Conservation (phyloP, 2,329 filamentous ascomycete genomes). For the Tolypocladium endophyticum region DNA sequence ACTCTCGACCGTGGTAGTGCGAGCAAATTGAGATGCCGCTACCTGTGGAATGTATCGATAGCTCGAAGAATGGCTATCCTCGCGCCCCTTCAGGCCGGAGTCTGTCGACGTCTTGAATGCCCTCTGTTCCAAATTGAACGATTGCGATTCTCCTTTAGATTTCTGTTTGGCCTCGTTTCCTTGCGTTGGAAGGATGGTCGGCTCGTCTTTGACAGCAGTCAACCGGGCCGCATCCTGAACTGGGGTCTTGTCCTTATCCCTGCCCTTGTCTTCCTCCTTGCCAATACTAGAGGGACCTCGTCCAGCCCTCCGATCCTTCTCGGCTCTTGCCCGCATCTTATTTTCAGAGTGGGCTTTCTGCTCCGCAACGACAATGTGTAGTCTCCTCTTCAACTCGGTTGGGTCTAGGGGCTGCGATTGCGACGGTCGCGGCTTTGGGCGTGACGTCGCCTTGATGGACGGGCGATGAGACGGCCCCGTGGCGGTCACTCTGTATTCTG, state of each 20-base stretch:
- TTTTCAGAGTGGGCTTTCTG: constrained; percentile 31
- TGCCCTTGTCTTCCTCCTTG: neutral
- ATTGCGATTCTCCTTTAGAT: neutral
- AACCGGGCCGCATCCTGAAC: neutral
- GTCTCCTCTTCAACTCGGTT: constrained; percentile 41
- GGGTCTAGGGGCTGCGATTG: constrained; percentile 34
- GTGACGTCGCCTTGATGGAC: neutral
- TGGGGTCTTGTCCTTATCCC: neutral
- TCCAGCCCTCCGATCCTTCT: constrained; percentile 9
- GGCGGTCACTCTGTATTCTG: constrained; percentile 1
- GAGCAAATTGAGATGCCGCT: constrained; percentile 43
- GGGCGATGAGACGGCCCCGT: neutral
- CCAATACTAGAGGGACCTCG: neutral
- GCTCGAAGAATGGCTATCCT: neutral
- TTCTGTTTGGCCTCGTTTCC: neutral
- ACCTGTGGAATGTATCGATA: constrained; percentile 43
- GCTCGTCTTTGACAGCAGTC: constrained; percentile 1
- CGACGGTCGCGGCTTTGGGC: constrained; percentile 8
- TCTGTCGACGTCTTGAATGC: constrained; percentile 2
- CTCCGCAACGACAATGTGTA: constrained; percentile 39
- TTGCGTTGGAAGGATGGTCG: neutral
- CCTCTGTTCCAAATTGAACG: constrained; percentile 3
- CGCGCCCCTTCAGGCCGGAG: constrained; percentile 10
- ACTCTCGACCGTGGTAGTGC: constrained; percentile 37
- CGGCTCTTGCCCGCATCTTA: constrained; percentile 17